Percentiles rank a stretch among this genome's conserved stretches.
phyloP scores from a whole-genome alignment of 768 basidiomycete genomes.

The Termitomyces eurrhizus region DNA sequence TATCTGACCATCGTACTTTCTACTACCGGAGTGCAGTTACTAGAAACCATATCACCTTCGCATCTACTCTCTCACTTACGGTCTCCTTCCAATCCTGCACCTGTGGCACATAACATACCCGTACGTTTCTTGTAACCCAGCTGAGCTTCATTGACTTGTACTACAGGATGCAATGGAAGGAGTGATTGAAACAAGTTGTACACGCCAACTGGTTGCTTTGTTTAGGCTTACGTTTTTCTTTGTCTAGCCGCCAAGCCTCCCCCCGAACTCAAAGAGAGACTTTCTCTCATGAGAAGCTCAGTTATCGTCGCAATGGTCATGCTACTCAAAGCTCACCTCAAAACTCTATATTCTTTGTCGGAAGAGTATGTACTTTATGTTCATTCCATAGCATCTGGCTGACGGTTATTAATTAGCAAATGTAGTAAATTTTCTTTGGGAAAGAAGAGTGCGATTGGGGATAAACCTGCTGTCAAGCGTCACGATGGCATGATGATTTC shows the following conservation, averaged over 20 bases:
- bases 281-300: conserved; percentile 57
- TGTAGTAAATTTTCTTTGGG: conserved; percentile 81
- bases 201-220: neutral
- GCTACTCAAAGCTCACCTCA: conserved; percentile 83
- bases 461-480: conserved; percentile 68
- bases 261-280: conserved; percentile 15
- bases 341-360: conserved; percentile 75
- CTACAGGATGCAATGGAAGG: conserved; percentile 19
- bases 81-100: conserved; percentile 20
- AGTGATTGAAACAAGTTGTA: conserved; percentile 9
- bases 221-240: neutral
- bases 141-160: neutral
- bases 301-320: conserved; percentile 82
- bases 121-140: conserved; percentile 1
- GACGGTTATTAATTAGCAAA: conserved; percentile 54
- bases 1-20: conserved; percentile 72
- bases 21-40: conserved; percentile 76
- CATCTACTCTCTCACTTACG: conserved; percentile 65
- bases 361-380: conserved; percentile 70
- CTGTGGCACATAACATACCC: conserved; percentile 10
- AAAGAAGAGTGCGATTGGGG: conserved; percentile 89
- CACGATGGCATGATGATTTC: conserved; percentile 58
- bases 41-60: conserved; percentile 69
- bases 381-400: neutral
- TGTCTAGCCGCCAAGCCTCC: conserved; percentile 4